Base-by-base conservation (phyloP, 805 yeast species). In the Priceomyces haplophilus region DNA sequence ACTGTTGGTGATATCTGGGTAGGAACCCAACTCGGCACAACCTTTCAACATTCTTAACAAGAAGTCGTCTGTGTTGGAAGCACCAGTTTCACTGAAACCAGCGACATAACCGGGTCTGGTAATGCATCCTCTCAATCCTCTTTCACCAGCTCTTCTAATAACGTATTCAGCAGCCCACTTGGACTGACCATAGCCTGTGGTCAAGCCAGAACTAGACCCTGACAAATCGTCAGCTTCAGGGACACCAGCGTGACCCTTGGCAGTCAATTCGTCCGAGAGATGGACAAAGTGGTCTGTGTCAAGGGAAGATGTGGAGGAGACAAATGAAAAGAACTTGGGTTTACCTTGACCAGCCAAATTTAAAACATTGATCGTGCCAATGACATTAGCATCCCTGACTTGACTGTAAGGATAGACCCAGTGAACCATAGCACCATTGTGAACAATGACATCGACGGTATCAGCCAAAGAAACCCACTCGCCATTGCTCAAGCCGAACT, bases 371-470 rank as follows among this genome's bases (percentile, higher is more conserved):
- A 91, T 66, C 0, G 98, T 85, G 34, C 96, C 82, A 45, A 90
- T 68, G 24, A 95, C 99, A 58, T 93, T 93, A 25, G 98, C 93
- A 51, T 88, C 96, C 54, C 98, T 80, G 56, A 93, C 72, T 51
- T 86, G 87, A 37, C 84, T 69, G 66, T 93, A 93, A 20, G 99
- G 98, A 62, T 86, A 93, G 2, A 90, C 97, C 99, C 99, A 93
- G 64, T 93, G 99, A 30, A 93, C 99, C 48, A 90, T 73, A 13
- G 99, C 99, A 71, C 98, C 99, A 54, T 93, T 93, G 64, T 93
- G 99, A 48, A 93, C 79, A 40, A 93, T 82, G 3, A 83, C 83
- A 62, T 95, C 99, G 44, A 91, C 72, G 1, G 70, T 65, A 12
- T 76, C 63, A 7, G 80, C 67, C 45, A 93, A 74, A 6, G 55